These are phyloP conservation scores for Periconia macrospinosa DNA, from an alignment of 2,329 filamentous ascomycete genomes.

Conservation along the genomic window DNA sequence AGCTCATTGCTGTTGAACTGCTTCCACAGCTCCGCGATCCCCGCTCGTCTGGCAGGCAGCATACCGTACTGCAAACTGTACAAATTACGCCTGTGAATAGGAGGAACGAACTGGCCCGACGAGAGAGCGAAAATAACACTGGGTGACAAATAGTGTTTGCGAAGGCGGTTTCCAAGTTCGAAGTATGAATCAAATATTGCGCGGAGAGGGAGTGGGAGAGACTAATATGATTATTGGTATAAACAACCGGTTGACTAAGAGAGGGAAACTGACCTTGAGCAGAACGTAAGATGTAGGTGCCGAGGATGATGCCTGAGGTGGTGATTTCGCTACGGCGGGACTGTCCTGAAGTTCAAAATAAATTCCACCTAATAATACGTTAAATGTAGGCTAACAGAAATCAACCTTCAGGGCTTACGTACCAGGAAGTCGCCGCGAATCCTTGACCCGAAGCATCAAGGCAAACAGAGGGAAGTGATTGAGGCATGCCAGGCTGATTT, in stretches of 20 bases:
- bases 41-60: constrained; percentile 79
- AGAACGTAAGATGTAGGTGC: constrained; percentile 79
- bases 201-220: constrained; percentile 84
- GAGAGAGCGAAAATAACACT: constrained; percentile 84
- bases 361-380: constrained; percentile 63
- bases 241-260: background rate
- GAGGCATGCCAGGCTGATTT: constrained; percentile 87
- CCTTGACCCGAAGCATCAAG: constrained; percentile 92
- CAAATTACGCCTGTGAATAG: constrained; percentile 89
- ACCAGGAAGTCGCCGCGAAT: constrained; percentile 86
- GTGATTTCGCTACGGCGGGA: constrained; percentile 46
- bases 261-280: constrained; percentile 67
- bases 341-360: constrained; percentile 86
- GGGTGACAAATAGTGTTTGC: constrained; percentile 92
- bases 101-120: constrained; percentile 90
- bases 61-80: constrained; percentile 98
- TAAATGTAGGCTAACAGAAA: background rate
- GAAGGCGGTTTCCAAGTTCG: constrained; percentile 86
- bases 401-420: constrained; percentile 18
- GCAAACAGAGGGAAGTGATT: constrained; percentile 99
- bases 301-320: constrained; percentile 22
- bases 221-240: constrained; percentile 41
- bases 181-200: constrained; percentile 98
- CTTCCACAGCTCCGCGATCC: constrained; percentile 84
- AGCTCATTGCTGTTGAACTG: constrained; percentile 48